Evolutionary conservation across 2,329 filamentous ascomycete genomes (phyloP), one percentile per base, ranked within the genome.

Genomic region (Cladosporium sp.): DNA sequence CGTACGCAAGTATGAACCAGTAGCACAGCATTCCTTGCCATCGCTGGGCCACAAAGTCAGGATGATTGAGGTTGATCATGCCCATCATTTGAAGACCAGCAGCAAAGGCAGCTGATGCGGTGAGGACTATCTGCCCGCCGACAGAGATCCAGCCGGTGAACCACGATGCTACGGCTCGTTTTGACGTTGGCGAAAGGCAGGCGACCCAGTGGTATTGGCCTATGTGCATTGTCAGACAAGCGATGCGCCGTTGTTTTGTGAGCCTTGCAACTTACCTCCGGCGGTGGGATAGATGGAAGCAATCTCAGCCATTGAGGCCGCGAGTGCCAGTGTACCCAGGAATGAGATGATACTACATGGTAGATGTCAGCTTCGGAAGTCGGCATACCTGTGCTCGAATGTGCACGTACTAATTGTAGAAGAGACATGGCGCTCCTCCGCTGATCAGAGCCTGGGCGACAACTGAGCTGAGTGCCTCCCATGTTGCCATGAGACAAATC

Each of bases 21-120:
- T 79, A 78, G 0, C 86, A 71, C 1, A 86, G 74, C 0, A 83
- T 85, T 1, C 78, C 81, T 58, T 86, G 84, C 82, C 82, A 86
- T 49, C 61, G 30, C 41, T 65, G 54, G 30, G 15, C 30, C 12
- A 60, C 36, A 24, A 72, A 74, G n/a, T 71, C 59, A 4, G 71
- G 73, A 59, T 75, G 65, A 28, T 73, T 69, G 24, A 77, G 64
- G 28, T 72, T 55, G 32, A 77, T 68, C 65, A 78, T 72, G 1
- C 68, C 72, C 44, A 72, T 66, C 14, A 62, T 65, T 8, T 69
- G 65, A 26, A 68, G 62, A 12, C 67, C 67, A 2, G 65, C 62
- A 26, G 68, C 62, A 32, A 70, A 66, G 1, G 65, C 66, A n/a
- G 69, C 68, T 4, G 68, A 70, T 21, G 71, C 69, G 18, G 67